A percentile compares a stretch with the other conserved stretches of the same genome.
Conservation (phyloP, 352 stramenopile species). For the Phytophthora pini region DNA sequence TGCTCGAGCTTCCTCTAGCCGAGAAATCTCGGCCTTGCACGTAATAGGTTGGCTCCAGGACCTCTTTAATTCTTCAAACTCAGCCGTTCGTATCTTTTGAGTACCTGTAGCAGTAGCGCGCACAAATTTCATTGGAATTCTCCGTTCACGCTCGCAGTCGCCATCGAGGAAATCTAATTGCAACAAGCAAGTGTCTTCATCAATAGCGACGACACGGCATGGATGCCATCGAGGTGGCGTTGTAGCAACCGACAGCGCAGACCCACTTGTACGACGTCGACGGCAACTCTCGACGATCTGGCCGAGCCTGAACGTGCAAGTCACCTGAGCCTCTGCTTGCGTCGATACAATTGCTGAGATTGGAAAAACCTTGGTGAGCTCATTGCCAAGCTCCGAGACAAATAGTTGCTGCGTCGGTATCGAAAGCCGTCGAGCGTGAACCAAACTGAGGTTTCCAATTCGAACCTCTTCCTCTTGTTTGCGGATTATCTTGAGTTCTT, state of each 20-base stretch:
- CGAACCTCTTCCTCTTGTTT: conserved; percentile 42
- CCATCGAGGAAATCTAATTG: conserved; percentile 61
- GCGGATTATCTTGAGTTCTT: conserved; percentile 38
- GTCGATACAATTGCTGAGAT: not conserved
- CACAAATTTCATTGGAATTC: conserved; percentile 47
- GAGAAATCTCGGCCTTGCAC: conserved; percentile 41
- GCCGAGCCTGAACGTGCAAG: conserved; percentile 29
- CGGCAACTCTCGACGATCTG: conserved; percentile 64
- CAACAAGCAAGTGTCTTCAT: conserved; percentile 25
- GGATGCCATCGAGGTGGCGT: conserved; percentile 37
- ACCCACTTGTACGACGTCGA: conserved; percentile 39
- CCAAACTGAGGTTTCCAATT: conserved; percentile 49
- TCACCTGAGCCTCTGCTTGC: not conserved
- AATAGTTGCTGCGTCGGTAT: conserved; percentile 54
- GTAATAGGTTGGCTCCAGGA: conserved; percentile 45
- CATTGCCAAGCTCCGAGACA: conserved; percentile 38
- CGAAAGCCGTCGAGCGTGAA: conserved; percentile 48
- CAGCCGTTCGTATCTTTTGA: conserved; percentile 19
- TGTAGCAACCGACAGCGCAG: conserved; percentile 4
- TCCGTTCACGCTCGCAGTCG: conserved; percentile 51
- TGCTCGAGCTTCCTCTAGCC: conserved; percentile 46
- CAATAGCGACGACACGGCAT: conserved; percentile 41
- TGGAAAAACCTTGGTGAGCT: conserved; percentile 52
- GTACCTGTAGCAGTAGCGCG: conserved; percentile 41
- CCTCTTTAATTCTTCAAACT: conserved; percentile 41